Conservation (phyloP, 768 basidiomycete genomes). For the Symmetrospora coprosmae region DNA sequence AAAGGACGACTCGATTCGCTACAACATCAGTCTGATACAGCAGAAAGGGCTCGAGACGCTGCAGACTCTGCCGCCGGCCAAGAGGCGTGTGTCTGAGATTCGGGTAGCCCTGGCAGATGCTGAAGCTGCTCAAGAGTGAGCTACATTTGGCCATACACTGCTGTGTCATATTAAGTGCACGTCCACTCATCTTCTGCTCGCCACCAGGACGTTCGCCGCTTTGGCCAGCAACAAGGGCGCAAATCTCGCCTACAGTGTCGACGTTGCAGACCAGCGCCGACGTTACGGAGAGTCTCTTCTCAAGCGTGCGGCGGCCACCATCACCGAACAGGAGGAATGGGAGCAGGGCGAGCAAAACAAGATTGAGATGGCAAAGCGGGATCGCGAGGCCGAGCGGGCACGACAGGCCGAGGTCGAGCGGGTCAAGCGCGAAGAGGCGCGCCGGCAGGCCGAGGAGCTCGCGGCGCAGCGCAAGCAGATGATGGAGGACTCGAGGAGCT, state of each 20-base stretch:
- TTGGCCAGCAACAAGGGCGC: constrained; percentile 59
- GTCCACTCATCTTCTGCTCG: neutral
- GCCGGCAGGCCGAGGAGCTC: constrained; percentile 59
- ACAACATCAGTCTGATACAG: constrained; percentile 96
- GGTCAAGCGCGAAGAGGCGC: constrained; percentile 50
- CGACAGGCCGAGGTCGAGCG: constrained; percentile 49
- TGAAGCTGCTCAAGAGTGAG: constrained; percentile 69
- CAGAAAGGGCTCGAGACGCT: constrained; percentile 90
- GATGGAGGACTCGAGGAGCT: constrained; percentile 63
- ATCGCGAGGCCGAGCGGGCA: constrained; percentile 64
- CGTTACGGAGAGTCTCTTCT: constrained; percentile 81
- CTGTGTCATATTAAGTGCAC: too few relatives aligned
- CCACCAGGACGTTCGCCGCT: constrained; percentile 48
- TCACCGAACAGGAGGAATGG: constrained; percentile 36
- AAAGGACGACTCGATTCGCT: constrained; percentile 72
- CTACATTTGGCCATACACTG: too few relatives aligned
- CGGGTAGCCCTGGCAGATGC: constrained; percentile 65
- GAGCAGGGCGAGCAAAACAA: constrained; percentile 37
- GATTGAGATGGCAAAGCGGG: constrained; percentile 60
- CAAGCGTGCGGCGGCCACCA: constrained; percentile 64
- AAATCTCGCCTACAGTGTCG: constrained; percentile 64
- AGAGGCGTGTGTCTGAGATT: constrained; percentile 68
- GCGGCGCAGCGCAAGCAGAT: constrained; percentile 62
- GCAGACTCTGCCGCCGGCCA: constrained; percentile 54
- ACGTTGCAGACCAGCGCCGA: constrained; percentile 74